Evolutionary conservation across 352 stramenopile genomes (phyloP).

Genomic region (Phytopythium chamaehyphon): DNA sequence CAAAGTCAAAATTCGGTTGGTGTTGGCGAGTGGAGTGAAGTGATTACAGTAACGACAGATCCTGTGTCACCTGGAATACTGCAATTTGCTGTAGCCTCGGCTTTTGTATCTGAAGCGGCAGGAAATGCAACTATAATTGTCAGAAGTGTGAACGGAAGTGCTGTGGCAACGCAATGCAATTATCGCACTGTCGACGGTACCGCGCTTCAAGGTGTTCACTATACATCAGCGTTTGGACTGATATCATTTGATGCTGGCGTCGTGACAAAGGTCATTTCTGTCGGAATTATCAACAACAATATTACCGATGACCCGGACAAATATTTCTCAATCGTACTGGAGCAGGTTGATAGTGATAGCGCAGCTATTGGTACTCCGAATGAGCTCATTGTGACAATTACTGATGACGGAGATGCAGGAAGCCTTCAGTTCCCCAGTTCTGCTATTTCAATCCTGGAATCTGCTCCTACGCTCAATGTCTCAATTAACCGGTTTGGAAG

Average conservation of each 20-base stretch:
- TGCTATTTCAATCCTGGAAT: slow-evolving; percentile 29
- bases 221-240: slow-evolving; percentile 10
- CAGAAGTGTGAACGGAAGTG: slow-evolving; percentile 27
- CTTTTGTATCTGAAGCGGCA: slow-evolving; percentile 23
- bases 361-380: slow-evolving; percentile 24
- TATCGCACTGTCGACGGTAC: slow-evolving; percentile 35
- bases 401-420: slow-evolving; percentile 47
- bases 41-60: slow-evolving; percentile 31
- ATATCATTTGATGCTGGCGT: slow-evolving; percentile 27
- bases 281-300: slow-evolving; percentile 49
- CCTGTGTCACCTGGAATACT: slow-evolving; percentile 43
- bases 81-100: slow-evolving; percentile 13
- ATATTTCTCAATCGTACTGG: slow-evolving; percentile 41
- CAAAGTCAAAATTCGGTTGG: slow-evolving; percentile 18
- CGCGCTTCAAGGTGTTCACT: slow-evolving; percentile 26
- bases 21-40: slow-evolving; percentile 24
- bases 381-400: slow-evolving; percentile 25
- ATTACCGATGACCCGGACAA: slow-evolving; percentile 39
- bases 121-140: slow-evolving; percentile 12
- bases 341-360: slow-evolving; percentile 11
- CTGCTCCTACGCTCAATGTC: slow-evolving; percentile 9
- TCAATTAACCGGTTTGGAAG: slow-evolving; percentile 16
- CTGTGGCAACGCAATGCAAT: slow-evolving; percentile 25
- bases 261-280: slow-evolving; percentile 12
- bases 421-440: slow-evolving; percentile 30